Conservation (phyloP, 805 yeast species). For the Zygosaccharomyces rouxii region DNA sequence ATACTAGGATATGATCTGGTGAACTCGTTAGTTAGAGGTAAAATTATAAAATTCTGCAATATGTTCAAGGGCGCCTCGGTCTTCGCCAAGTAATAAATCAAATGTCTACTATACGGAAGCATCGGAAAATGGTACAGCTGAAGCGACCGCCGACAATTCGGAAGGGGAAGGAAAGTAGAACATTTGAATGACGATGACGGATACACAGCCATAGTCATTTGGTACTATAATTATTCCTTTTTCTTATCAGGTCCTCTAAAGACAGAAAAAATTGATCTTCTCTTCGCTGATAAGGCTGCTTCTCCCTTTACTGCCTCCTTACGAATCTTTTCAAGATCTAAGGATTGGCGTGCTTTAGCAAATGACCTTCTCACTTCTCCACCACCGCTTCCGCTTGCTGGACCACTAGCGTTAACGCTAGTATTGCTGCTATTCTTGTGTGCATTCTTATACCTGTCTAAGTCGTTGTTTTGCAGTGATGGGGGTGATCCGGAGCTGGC, state of each 20-base stretch:
- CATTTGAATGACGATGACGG: neutral
- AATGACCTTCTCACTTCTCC: conserved; percentile 21
- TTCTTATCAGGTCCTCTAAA: conserved; percentile 26
- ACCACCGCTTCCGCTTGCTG: conserved; percentile 7
- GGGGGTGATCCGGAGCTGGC: neutral
- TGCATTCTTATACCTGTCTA: conserved; percentile 15
- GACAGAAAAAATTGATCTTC: conserved; percentile 30
- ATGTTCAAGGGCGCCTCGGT: neutral
- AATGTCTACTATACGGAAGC: neutral
- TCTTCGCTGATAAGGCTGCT: conserved; percentile 20
- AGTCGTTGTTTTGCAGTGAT: conserved; percentile 9
- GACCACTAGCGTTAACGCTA: conserved; percentile 13
- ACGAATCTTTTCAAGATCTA: conserved; percentile 29
- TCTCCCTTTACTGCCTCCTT: conserved; percentile 21
- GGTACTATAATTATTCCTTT: neutral
- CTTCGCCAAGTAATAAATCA: neutral
- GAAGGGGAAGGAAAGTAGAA: neutral
- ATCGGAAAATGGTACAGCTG: neutral
- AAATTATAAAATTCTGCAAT: too few relatives aligned
- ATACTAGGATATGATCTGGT: too few relatives aligned
- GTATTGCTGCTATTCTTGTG: conserved; percentile 17
- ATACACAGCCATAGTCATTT: neutral
- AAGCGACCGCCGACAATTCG: neutral
- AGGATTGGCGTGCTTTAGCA: conserved; percentile 29
- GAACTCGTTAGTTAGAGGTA: too few relatives aligned